Conservation (phyloP, 176 grass and related monocot genomes). For the Rhynchospora tenuis region DNA sequence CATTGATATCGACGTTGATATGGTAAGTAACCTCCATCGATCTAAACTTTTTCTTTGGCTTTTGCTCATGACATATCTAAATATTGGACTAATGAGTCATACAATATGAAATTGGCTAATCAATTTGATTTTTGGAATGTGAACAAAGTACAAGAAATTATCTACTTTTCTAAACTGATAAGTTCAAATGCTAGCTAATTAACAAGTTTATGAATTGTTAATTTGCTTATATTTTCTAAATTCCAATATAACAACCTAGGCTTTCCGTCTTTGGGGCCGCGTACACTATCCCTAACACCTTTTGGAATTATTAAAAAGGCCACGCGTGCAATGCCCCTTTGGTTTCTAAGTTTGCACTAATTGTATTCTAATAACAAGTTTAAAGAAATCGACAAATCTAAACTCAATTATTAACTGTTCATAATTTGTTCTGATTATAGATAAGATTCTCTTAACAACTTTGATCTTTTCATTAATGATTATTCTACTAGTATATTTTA, state of each 20-base stretch:
- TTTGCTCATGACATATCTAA: background rate
- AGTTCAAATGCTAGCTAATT: background rate
- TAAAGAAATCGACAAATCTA: background rate
- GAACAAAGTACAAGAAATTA: background rate
- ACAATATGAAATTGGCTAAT: background rate
- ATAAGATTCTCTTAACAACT: background rate
- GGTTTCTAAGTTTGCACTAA: background rate
- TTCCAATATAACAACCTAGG: background rate
- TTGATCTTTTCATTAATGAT: background rate
- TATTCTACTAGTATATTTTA: background rate
- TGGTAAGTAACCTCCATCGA: no score
- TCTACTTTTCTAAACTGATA: background rate
- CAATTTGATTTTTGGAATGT: background rate
- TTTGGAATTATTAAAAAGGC: background rate
- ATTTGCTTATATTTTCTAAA: background rate
- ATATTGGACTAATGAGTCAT: background rate
- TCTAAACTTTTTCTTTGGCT: no score
- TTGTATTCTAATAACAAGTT: background rate
- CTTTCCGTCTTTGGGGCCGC: background rate
- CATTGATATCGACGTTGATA: no score
- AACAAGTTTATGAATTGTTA: background rate
- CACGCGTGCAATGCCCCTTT: background rate
- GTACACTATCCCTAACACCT: background rate
- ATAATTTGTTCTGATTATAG: background rate
- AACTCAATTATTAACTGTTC: background rate